Evolutionary conservation across 768 basidiomycete genomes (phyloP), one percentile per base, ranked within the genome.

Genomic region (Macrolepiota fuliginosa): DNA sequence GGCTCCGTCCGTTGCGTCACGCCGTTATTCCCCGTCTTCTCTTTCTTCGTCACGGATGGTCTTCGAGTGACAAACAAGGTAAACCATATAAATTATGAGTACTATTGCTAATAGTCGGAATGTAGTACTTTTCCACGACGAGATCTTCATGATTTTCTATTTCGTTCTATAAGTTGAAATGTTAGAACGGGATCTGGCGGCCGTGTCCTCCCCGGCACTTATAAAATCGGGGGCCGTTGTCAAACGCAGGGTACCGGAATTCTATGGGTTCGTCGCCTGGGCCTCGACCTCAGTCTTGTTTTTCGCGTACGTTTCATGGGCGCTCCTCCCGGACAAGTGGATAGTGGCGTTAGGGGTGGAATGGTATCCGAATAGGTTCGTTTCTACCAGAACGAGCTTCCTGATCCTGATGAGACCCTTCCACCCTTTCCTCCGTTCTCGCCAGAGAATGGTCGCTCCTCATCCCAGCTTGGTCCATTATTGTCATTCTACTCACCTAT

Each of bases 251-350:
- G 89, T 90, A 12, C 82, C 90, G 46, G 93, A 95, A 74, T 89
- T 94, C 68, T 93, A 94, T 66, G 93, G 94, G n/a, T 95, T 94
- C 70, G 91, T 90, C 4, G 91, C 90, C 15, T 91, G 87, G 88
- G 86, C 87, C 9, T 86, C 86, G 0, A 94, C 94, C 0, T 86
- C 83, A 55, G 73, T 93, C 27, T 73, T 85, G 1, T 94, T 90
- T 69, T 71, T 83, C 56, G 67, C 90, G 25, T 94, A 90, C 70
- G 68, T 93, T 36, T 74, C 93, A 5, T 95, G 93, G 93, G 91
- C 89, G 1, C 71, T 94, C 39, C 77, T 92, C 13, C 92, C 93
- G 4, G 90, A 92, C 69, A 77, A 80, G 35, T 86, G 78, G 71
- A 87, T 95, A 57, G 56, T 81, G 40, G 78, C 79, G 75, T 70